A percentile compares a stretch with the other conserved stretches of the same genome.
phyloP scores from a whole-genome alignment of 176 grass and related monocot genomes.

The Canna indica region DNA sequence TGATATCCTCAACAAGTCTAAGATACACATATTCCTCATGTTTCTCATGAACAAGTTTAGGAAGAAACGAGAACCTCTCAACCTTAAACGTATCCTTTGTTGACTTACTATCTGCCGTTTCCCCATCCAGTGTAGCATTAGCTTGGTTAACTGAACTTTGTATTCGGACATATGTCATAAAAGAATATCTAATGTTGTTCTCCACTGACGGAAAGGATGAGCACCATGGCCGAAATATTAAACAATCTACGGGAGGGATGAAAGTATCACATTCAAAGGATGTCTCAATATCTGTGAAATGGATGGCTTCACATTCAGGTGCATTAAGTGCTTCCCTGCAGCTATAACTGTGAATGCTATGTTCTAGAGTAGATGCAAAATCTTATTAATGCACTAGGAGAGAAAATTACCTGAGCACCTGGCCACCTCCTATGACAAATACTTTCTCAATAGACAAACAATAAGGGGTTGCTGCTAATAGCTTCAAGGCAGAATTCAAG shows the following conservation, averaged over 20 bases:
- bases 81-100: slow-evolving; percentile 54
- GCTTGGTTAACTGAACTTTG: slow-evolving; percentile 28
- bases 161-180: slow-evolving; percentile 54
- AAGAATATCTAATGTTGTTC: slow-evolving; percentile 63
- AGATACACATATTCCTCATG: slow-evolving; percentile 81
- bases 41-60: slow-evolving; percentile 55
- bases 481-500: slow-evolving; percentile 54
- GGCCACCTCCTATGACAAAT: slow-evolving; percentile 73
- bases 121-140: slow-evolving; percentile 31
- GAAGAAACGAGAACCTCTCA: slow-evolving; percentile 56
- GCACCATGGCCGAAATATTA: slow-evolving; percentile 68
- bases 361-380: not conserved
- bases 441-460: slow-evolving; percentile 71
- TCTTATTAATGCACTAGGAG: slow-evolving; percentile 12
- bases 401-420: slow-evolving; percentile 52
- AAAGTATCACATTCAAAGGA: slow-evolving; percentile 60
- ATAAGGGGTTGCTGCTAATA: slow-evolving; percentile 55
- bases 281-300: slow-evolving; percentile 64
- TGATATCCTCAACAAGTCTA: slow-evolving; percentile 67
- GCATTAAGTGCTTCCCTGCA: slow-evolving; percentile 62
- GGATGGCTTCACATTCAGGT: slow-evolving; percentile 65
- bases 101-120: slow-evolving; percentile 15
- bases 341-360: slow-evolving; percentile 12
- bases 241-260: slow-evolving; percentile 49
- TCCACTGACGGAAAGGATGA: slow-evolving; percentile 67